Base-by-base conservation (phyloP, 192 early-diverging fungal genomes). In the Backusella tarrabulga region DNA sequence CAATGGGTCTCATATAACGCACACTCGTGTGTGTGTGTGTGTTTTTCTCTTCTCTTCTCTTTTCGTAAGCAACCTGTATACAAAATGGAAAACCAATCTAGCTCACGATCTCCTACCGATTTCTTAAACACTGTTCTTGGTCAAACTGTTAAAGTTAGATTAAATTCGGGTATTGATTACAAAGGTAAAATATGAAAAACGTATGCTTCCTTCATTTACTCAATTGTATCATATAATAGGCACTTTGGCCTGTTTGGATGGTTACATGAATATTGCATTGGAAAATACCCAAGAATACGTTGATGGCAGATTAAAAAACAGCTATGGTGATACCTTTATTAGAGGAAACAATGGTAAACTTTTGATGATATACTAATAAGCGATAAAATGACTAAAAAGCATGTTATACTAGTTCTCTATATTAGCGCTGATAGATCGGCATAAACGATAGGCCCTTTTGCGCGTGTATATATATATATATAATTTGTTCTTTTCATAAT, bases 121-220 rank as follows among this genome's bases (percentile, higher is more conserved):
- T 99, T 98, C 83, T 89, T 98, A 34, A 92, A 90, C 71, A 87
- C 89, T 56, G 93, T 95, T 63, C 90, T 97, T 63, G 96, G 97
- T 19, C 86, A 89, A 71, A 89, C 88, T 15, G 97, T 99, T 26
- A 89, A 93, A 77, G 97, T 99, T 19, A 94, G 94, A 76, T 88
- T 99, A 14, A 98, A 98, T 85, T 98, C 97, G 23, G 97, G 97
- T 35, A 91, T 99, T 69, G 95, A 98, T 73, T 99, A 99, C 85
- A 89, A 90, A 86, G 97, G 97, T 93, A 87, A 8, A 17, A n/a
- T 29, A 63, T 54, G 19, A 54, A 54, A 32, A 1, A 17, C 42
- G 0, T 50, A 6, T n/a, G 1, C 0, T 19, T n/a, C 1, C 6
- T 6, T 50, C 46, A 50, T 50, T 50, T 19, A 50, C 46, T 21